Evolutionary conservation across 2,329 filamentous ascomycete species (phyloP).

Genomic region (Aspergillus terreus): DNA sequence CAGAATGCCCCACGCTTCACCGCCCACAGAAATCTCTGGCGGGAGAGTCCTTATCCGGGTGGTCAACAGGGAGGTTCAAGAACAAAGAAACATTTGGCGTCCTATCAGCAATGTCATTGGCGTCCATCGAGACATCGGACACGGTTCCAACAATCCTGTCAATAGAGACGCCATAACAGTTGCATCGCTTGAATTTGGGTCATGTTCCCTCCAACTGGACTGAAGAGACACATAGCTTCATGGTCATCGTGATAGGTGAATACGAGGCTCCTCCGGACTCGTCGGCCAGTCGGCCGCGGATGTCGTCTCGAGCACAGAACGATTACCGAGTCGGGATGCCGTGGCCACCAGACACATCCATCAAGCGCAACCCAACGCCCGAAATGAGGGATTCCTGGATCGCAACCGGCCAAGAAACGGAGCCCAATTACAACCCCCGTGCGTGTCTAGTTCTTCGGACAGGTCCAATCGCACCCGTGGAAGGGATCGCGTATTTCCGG

Average conservation of each 20-base stretch:
- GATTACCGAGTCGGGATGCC: conserved; percentile 5
- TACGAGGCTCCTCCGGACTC: no score
- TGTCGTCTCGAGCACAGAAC: conserved; percentile 6
- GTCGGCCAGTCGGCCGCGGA: neutral
- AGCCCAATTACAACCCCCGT: neutral
- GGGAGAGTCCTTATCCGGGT: neutral
- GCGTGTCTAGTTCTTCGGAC: neutral
- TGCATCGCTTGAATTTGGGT: no score
- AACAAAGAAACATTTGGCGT: no score
- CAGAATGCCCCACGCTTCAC: neutral
- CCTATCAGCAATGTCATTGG: no score
- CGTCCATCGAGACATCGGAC: no score
- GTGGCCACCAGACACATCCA: neutral
- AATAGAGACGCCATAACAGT: no score
- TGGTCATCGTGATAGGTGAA: no score
- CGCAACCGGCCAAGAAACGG: neutral
- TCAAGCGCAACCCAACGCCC: neutral
- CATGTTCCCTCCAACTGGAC: no score
- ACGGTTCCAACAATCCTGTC: no score
- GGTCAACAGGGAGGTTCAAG: no score
- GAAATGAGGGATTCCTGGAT: neutral
- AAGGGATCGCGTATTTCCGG: neutral
- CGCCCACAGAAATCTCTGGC: neutral
- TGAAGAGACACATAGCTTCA: no score
- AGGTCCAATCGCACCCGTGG: no score